Evolutionary conservation across 2,329 filamentous ascomycete species (phyloP).

Genomic region (Daldinia sp.): DNA sequence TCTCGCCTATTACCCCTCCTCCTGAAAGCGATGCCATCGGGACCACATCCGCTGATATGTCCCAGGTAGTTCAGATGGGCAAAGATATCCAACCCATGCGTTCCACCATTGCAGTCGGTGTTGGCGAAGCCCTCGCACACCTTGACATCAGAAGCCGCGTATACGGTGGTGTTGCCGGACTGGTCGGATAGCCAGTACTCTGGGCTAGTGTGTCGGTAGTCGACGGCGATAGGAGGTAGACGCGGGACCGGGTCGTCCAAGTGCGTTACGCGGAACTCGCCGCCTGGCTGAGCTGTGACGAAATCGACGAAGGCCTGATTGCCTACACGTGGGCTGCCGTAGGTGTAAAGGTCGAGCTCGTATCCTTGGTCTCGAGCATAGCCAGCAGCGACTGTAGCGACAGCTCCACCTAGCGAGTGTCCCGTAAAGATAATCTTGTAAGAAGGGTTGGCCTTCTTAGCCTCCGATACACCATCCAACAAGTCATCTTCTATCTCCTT

Average conservation of each 20-base stretch:
- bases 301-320: slow-evolving; percentile 63
- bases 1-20: slow-evolving; percentile 33
- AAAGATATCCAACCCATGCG: slow-evolving; percentile 52
- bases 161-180: slow-evolving; percentile 46
- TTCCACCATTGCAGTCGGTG: slow-evolving; percentile 60
- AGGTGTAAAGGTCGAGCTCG: slow-evolving; percentile 68
- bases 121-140: slow-evolving; percentile 60
- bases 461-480: slow-evolving; percentile 54
- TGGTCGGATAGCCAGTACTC: slow-evolving; percentile 70
- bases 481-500: slow-evolving; percentile 57
- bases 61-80: slow-evolving; percentile 62
- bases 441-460: slow-evolving; percentile 55
- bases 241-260: slow-evolving; percentile 72
- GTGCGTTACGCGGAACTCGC: slow-evolving; percentile 72
- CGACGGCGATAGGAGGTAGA: slow-evolving; percentile 67
- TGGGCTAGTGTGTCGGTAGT: slow-evolving; percentile 72
- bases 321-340: slow-evolving; percentile 72
- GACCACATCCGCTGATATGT: slow-evolving; percentile 52
- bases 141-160: slow-evolving; percentile 52
- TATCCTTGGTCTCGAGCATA: slow-evolving; percentile 60
- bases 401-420: slow-evolving; percentile 73
- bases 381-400: slow-evolving; percentile 67
- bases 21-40: slow-evolving; percentile 39
- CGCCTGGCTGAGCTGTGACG: slow-evolving; percentile 60
- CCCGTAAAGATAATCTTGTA: slow-evolving; percentile 68